A percentile compares a stretch with the other conserved stretches of the same genome.
Evolutionary conservation across 805 yeast species (phyloP).

Genomic region (Teunomyces gatunensis): DNA sequence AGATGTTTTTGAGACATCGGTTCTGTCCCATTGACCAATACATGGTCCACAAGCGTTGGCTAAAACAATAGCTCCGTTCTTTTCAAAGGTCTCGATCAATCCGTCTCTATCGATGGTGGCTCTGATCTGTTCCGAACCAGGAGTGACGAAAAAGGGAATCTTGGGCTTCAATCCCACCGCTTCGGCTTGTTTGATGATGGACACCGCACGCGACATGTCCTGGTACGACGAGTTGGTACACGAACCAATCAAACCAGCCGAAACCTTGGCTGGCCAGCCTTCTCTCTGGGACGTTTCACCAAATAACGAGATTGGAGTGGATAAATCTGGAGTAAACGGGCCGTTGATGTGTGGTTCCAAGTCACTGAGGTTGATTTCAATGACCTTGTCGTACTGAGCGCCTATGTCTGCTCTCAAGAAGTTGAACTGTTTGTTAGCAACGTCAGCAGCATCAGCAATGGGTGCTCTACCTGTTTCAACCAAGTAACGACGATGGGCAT

Average conservation of each 20-base stretch:
- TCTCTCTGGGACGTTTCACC: conserved; percentile 79
- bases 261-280: conserved; percentile 90
- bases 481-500: conserved; percentile 85
- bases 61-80: conserved; percentile 89
- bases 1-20: conserved; percentile 63
- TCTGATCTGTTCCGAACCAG: conserved; percentile 98
- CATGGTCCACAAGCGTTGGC: conserved; percentile 99
- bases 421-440: conserved; percentile 58
- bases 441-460: conserved; percentile 76
- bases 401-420: conserved; percentile 85
- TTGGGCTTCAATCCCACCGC: conserved; percentile 87
- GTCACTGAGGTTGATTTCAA: conserved; percentile 84
- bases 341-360: conserved; percentile 97
- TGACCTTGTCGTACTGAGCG: conserved; percentile 88
- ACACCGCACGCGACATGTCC: conserved; percentile 96
- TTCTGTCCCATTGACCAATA: conserved; percentile 99
- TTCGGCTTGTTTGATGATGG: conserved; percentile 88
- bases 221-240: conserved; percentile 98
- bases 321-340: conserved; percentile 97
- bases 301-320: conserved; percentile 89
- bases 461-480: conserved; percentile 81
- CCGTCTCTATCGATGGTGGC: conserved; percentile 98
- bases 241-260: conserved; percentile 95
- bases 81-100: conserved; percentile 79
- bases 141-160: conserved; percentile 87